A percentile compares a stretch with the other conserved stretches of the same genome.
These are phyloP conservation scores for Dissophora ornata DNA, from an alignment of 192 early-diverging fungal genomes.

Conservation along the genomic window DNA sequence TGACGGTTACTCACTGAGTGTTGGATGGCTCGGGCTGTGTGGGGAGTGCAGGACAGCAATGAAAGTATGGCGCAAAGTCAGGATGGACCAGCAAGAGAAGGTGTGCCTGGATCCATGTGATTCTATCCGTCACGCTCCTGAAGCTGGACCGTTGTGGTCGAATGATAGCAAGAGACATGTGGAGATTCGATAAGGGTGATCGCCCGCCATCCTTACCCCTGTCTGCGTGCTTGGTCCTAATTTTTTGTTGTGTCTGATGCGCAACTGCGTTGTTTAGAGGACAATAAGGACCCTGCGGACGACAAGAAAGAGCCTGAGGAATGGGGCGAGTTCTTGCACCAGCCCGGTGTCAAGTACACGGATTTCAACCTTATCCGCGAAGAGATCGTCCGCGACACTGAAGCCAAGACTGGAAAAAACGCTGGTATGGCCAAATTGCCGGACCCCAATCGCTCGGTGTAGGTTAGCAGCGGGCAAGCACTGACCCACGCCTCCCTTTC, in stretches of 20 bases:
- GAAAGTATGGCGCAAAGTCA: background rate
- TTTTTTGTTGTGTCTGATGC: background rate
- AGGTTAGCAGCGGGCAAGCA: no score
- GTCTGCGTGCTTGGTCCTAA: background rate
- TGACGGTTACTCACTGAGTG: background rate
- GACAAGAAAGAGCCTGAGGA: slow-evolving; percentile 70
- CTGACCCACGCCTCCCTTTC: no score
- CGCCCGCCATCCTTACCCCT: no score
- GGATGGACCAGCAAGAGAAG: background rate
- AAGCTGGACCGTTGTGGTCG: no score
- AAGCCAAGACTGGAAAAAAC: slow-evolving; percentile 86
- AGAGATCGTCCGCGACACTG: slow-evolving; percentile 95
- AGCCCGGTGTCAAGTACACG: slow-evolving; percentile 95
- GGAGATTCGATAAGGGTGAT: no score
- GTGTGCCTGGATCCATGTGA: slow-evolving; percentile 19
- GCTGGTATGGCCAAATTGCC: slow-evolving; percentile 63
- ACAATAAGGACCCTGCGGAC: slow-evolving; percentile 18
- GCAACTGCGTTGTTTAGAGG: slow-evolving; percentile 1
- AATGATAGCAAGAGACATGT: no score
- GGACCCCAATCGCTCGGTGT: no score
- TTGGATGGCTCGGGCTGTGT: no score
- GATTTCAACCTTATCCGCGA: slow-evolving; percentile 98
- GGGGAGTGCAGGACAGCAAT: no score
- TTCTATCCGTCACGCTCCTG: background rate
- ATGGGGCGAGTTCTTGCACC: slow-evolving; percentile 99